These are phyloP conservation scores for Torrubiella hemipterigena DNA, from an alignment of 2,329 filamentous ascomycete species.

Conservation along the genomic window DNA sequence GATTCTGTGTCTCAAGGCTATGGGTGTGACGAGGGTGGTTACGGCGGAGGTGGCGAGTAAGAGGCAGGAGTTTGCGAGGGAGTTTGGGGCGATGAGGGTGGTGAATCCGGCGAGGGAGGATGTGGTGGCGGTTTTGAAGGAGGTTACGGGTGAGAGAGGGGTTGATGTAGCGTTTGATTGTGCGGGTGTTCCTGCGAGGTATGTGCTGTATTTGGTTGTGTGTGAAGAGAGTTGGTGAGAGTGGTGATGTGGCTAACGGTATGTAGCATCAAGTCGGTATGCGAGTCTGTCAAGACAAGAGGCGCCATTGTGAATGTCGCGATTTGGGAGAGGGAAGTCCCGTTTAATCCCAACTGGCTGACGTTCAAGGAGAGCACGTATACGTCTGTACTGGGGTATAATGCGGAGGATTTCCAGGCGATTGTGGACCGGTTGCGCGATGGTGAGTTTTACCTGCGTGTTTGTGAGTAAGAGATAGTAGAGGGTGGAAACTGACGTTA, in stretches of 20 bases:
- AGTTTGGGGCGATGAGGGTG: conserved; percentile 34
- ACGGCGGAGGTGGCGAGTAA: conserved; percentile 40
- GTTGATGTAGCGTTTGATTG: conserved; percentile 13
- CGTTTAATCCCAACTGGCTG: conserved; percentile 10
- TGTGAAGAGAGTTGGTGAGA: background rate
- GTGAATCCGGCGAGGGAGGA: conserved; percentile 9
- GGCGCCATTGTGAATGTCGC: conserved; percentile 14
- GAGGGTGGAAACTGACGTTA: background rate
- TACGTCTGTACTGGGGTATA: conserved; percentile 10
- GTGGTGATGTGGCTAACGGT: too few relatives aligned
- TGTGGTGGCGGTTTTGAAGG: conserved; percentile 8
- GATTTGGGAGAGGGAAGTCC: conserved; percentile 13
- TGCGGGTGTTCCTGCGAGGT: conserved; percentile 12
- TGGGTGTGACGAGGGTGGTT: conserved; percentile 41
- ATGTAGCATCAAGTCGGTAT: conserved; percentile 10
- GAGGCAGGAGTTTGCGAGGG: conserved; percentile 35
- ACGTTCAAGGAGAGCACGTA: conserved; percentile 11
- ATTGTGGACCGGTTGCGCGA: conserved; percentile 12
- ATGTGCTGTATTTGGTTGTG: accelerated
- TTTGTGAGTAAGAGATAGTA: background rate
- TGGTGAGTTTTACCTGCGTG: conserved; percentile 7
- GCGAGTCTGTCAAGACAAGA: conserved; percentile 10
- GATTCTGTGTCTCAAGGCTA: conserved; percentile 43
- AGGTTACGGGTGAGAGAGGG: conserved; percentile 9
- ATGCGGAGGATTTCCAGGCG: conserved; percentile 11